phyloP scores from a whole-genome alignment of 2,329 filamentous ascomycete genomes.

The Sporothrix phasma region DNA sequence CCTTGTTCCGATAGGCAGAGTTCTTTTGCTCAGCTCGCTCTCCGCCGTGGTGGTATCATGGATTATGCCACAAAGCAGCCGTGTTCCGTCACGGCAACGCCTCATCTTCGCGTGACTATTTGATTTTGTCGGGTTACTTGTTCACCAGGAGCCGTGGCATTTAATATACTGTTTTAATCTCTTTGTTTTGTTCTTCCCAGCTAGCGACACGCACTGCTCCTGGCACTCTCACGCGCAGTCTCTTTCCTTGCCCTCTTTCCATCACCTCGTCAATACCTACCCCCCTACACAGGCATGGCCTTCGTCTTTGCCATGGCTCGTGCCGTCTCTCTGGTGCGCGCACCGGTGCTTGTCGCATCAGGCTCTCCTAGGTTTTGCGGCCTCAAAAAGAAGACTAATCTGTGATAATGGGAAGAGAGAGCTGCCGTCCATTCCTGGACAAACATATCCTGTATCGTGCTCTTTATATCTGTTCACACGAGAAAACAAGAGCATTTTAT shows the following conservation, averaged over 20 bases:
- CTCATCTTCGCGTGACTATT: background rate
- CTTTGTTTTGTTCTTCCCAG: background rate
- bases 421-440: constrained; percentile 3
- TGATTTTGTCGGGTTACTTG: background rate
- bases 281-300: constrained; percentile 3
- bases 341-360: background rate
- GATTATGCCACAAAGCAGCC: background rate
- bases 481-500: background rate
- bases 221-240: too few relatives aligned
- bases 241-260: too few relatives aligned
- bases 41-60: background rate
- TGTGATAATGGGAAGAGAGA: background rate
- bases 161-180: constrained; percentile 1
- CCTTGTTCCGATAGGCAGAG: background rate
- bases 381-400: background rate
- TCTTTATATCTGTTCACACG: background rate
- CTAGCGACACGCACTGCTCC: background rate
- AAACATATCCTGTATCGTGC: background rate
- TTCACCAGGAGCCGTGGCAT: background rate
- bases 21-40: background rate
- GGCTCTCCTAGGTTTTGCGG: background rate
- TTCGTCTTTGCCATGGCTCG: constrained; percentile 5
- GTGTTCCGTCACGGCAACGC: background rate
- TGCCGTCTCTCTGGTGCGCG: background rate
- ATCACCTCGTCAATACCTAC: background rate